Base-by-base conservation (phyloP, 1,284 basidiomycete genomes). In the Cutaneotrichosporon dermatis region DNA sequence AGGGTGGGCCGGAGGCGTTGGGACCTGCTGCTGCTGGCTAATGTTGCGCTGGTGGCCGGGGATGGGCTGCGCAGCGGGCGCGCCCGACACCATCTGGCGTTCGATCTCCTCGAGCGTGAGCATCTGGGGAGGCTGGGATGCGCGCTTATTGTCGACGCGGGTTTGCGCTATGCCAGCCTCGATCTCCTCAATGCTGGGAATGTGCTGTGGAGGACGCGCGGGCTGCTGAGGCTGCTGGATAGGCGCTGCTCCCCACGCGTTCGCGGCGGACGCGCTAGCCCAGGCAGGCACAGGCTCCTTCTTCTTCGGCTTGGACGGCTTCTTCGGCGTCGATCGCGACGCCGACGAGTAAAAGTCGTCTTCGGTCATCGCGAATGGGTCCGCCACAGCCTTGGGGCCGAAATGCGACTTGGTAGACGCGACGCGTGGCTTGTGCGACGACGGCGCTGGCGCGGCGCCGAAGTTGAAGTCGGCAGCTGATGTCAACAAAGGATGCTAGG, bases 381-480 rank as follows among this genome's bases (percentile, higher is more conserved):
- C 77, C 1, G 63, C 64, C 7, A 60, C 69, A 3, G 61, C 60
- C 61, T 75, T 75, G 34, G 74, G 72, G 36, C 66, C 66, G 58
- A 74, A 76, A 57, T 72, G 66, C 43, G 71, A 74, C 51, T 66
- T 61, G 3, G 71, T 76, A 0, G 73, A 74, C 13, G 74, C 75
- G 12, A 75, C 65, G n/a, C 62, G 62, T 4, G 43, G 44, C 36
- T 65, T 59, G 59, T 41, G 39, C 48, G 59, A 46, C 35, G 65
- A 56, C 5, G 66, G 59, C 40, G 55, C 58, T 3, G 70, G 67
- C 42, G 69, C 69, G 15, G 66, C 60, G 6, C 79, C 82, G 79
- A 96, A 98, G 80, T 96, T 90, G 74, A 97, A 98, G 79, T 97
- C 92, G 75, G 88, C 90, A 73, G 88, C 92, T 94, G 72, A 55